Evolutionary conservation across 768 basidiomycete genomes (phyloP), one percentile per base, ranked within the genome.

Genomic region (Neoboletus subvelutipes): DNA sequence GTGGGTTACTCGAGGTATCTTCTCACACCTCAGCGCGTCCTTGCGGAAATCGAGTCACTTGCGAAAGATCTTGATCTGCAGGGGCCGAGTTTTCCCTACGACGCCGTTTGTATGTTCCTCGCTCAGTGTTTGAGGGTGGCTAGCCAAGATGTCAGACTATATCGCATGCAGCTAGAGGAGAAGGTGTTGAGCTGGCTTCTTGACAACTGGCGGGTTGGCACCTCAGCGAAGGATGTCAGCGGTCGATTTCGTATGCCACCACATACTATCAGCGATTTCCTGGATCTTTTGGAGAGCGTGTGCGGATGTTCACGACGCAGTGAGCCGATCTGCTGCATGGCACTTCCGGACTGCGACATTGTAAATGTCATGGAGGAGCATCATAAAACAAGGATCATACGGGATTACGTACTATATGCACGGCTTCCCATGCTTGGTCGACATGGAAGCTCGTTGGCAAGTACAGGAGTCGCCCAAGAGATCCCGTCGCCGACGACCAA

Each of bases 31-130:
- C 82, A 85, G 37, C 81, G 80, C 15, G 74, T 88, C 45, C 76
- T 90, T 15, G 65, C 73, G 3, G 93, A 95, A 67, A 85, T 98
- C 47, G 93, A 94, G 67, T 77, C 79, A 0, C 76, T 98, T 46
- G 81, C 85, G 1, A 87, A 87, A 59, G 92, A 96, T 59, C 77
- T 99, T 56, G 88, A 92, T 60, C 81, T 97, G 17, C 96, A 98
- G 73, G 95, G 94, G 0, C 94, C 95, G 2, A 75, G 84, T 15
- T 87, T 83, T 64, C 93, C 94, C 0, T 90, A 82, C 64, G 97
- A 99, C 67, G 86, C 95, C 1, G 92, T 96, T 39, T 97, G 95
- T 76, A 76, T 78, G 55, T 93, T 98, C 67, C 77, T 98, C 45
- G 75, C 82, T 6, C 76, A 81, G 28, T 87, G 84, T 54, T 76